Conservation (phyloP, 2,329 filamentous ascomycete genomes). For the Fusarium sublunatum region DNA sequence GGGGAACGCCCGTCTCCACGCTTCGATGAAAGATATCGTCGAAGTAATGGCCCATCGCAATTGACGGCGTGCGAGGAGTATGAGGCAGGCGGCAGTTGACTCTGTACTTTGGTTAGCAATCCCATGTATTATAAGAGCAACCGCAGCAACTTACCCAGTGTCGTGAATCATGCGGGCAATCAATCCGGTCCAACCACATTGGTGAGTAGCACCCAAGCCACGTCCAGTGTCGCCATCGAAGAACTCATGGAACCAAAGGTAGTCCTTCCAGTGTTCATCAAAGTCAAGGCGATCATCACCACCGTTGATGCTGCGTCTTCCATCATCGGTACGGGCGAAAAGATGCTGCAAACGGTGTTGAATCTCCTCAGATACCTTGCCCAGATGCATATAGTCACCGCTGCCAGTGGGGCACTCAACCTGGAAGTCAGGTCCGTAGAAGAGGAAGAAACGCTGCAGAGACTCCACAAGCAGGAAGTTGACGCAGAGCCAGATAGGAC, state of each 20-base stretch:
- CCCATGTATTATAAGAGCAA: not conserved
- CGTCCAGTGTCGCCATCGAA: conserved; percentile 93
- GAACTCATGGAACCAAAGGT: conserved; percentile 95
- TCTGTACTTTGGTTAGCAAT: conserved; percentile 63
- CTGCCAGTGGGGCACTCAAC: conserved; percentile 95
- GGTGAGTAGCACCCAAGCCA: conserved; percentile 90
- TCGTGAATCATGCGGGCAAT: conserved; percentile 98
- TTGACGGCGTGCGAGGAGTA: conserved; percentile 87
- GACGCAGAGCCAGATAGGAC: conserved; percentile 94
- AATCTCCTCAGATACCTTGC: conserved; percentile 92
- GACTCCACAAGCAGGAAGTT: conserved; percentile 96
- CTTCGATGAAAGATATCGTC: conserved; percentile 80
- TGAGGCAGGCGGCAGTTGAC: conserved; percentile 91
- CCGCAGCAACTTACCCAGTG: conserved; percentile 76
- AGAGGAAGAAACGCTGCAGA: conserved; percentile 94
- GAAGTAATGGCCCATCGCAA: conserved; percentile 92
- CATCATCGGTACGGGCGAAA: conserved; percentile 85
- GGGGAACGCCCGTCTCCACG: conserved; percentile 51
- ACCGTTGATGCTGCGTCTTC: conserved; percentile 87
- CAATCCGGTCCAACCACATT: conserved; percentile 95
- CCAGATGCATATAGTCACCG: conserved; percentile 94
- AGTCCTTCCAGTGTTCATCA: conserved; percentile 87
- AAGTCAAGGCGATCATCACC: conserved; percentile 89
- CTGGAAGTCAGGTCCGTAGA: conserved; percentile 88
- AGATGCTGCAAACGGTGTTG: conserved; percentile 95